Evolutionary conservation across 2,329 filamentous ascomycete genomes (phyloP), one percentile per base, ranked within the genome.

Genomic region (Endocalyx cinctus): DNA sequence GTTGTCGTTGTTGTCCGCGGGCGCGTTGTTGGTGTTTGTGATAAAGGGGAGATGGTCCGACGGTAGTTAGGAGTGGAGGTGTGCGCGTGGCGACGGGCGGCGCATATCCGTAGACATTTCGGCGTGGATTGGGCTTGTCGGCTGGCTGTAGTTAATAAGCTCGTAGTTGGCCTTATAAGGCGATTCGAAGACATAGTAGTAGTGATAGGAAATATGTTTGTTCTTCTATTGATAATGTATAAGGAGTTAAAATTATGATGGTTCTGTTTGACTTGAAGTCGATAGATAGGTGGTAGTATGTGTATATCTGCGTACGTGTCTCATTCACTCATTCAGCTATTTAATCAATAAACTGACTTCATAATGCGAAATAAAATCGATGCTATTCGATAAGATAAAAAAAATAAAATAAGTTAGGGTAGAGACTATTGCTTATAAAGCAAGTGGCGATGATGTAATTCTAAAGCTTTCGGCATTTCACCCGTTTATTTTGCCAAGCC

Each of bases 21-120:
- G 15, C 20, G 20, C 39, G 47, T 43, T 26, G 54, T 33, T 15
- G 31, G 22, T 16, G 31, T 25, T 16, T 38, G 33, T 37, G 29
- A 33, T 17, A 40, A 18, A 11, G 33, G 36, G 20, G 43, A 40
- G 30, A 46, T 33, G 27, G 31, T 17, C 16, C 20, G 8, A 23
- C n/a, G 8, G 20, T 23, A 8, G 20, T 23, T n/a, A n/a, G 6
- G 22, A 11, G 5, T n/a, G 33, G 20, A n/a, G 15, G 5, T 15
- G 17, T 8, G 14, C 13, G 19, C 23, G 14, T 10, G 36, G 25
- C 18, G 37, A 10, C 12, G 22, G n/a, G 37, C 19, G 52, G 37
- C n/a, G 42, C 43, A 1, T 23, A n/a, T 23, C 20, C 8, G 20
- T 23, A 23, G 20, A 23, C n/a, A 8, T 23, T 8, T 8, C n/a